Base-by-base conservation (phyloP, 75 land plant genomes). In the Azolla pinnata region DNA sequence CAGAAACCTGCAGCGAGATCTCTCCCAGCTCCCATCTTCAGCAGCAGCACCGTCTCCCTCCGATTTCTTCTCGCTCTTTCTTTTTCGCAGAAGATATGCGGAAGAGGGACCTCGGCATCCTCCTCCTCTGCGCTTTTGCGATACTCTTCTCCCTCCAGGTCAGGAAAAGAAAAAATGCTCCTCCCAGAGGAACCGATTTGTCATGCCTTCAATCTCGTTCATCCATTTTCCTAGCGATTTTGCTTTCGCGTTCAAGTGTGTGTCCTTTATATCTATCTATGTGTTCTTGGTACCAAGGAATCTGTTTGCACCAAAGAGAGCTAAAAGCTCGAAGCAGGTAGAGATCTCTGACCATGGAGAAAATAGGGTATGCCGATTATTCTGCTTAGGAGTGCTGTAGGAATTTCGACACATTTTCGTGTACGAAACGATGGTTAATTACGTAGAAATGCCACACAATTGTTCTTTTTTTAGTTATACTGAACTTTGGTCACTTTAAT, bases 141-240 rank as follows among this genome's bases (percentile, higher is more conserved):
- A 88, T 91, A 35, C 82, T 91, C 72, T 91, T 80, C 78, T 88
- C 95, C 23, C 80, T 88, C 45, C 97, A 91, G 84, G 95, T 88
- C 49, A 38, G 42, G 42, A 42, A 44, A 14, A 27, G 25, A 25
- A 34, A 9, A 1, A 2, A 20, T 0, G 60, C 25, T 33, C 25
- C 18, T 42, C 12, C 10, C 28, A 16, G n/a, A 24, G 3, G 18
- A 27, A 57, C 17, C 23, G 1, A 55, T n/a, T 20, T 10, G 31
- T 3, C 23, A 14, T 29, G 2, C n/a, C 32, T 12, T 19, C 24
- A n/a, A 30, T 25, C 56, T n/a, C n/a, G n/a, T n/a, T n/a, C n/a
- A n/a, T n/a, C n/a, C n/a, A n/a, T n/a, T n/a, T n/a, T n/a, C n/a
- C n/a, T n/a, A n/a, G n/a, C n/a, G n/a, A n/a, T n/a, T n/a, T n/a